Percentiles rank a stretch among this genome's conserved stretches.
phyloP scores from a whole-genome alignment of 2,329 filamentous ascomycete species.

The Colletotrichum eremochloae region DNA sequence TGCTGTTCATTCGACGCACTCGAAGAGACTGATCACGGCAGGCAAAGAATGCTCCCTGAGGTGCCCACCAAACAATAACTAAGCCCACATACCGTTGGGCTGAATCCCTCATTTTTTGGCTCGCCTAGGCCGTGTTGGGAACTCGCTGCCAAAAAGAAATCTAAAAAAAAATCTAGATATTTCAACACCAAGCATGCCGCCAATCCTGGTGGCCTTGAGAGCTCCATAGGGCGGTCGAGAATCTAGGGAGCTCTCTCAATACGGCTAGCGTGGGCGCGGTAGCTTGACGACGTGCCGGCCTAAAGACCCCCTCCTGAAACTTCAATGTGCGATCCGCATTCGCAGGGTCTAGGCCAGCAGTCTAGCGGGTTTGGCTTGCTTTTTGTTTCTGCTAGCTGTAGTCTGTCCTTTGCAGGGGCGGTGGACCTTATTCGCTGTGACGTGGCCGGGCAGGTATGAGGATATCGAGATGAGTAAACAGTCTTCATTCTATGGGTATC shows the following conservation, averaged over 20 bases:
- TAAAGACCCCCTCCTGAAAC: slow-evolving; percentile 14
- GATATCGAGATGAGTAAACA: background rate
- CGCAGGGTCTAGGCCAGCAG: background rate
- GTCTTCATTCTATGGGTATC: slow-evolving; percentile 23
- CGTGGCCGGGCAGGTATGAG: background rate
- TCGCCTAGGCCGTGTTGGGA: background rate
- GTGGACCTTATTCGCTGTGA: background rate
- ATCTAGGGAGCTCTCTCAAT: slow-evolving; percentile 12
- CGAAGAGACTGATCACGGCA: background rate
- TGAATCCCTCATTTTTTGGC: background rate
- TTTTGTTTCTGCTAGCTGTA: background rate
- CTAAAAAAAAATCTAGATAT: background rate
- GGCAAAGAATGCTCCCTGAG: background rate
- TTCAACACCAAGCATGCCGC: background rate
- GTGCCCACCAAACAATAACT: background rate
- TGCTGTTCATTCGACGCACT: background rate
- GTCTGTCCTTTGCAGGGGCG: background rate
- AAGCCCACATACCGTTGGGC: background rate
- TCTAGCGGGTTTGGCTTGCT: background rate
- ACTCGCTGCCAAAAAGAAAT: background rate
- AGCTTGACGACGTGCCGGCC: background rate
- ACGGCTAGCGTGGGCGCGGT: slow-evolving; percentile 3
- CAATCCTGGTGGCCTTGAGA: background rate
- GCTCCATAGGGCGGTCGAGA: background rate
- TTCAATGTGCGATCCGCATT: slow-evolving; percentile 11